Evolutionary conservation across 148 eudicot genomes (phyloP), one percentile per base, ranked within the genome.

Genomic region (Vaccinium corymbosum): DNA sequence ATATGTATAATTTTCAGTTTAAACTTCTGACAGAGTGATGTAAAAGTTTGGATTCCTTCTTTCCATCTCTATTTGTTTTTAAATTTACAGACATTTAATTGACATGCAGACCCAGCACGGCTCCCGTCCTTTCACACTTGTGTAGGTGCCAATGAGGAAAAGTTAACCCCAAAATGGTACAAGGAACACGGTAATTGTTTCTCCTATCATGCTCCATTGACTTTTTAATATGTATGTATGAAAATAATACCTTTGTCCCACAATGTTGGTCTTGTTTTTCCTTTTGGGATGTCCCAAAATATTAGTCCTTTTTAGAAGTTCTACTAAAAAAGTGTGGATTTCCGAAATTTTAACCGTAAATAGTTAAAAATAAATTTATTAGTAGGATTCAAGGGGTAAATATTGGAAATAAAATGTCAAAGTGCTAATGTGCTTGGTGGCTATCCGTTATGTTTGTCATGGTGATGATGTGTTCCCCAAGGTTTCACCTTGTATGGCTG

Each of bases 91-190:
- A 61, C 3, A 76, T 61, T 61, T 11, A 12, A 75, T 48, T 71
- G 52, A 66, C 80, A 80, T 87, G 89, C 95, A 97, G 99, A 83
- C 85, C 95, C 99, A 80, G 94, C 96, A 62, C 96, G 98, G 66
- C 99, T 97, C 83, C 99, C 99, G 53, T 89, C 96, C 71, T 97
- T 97, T 86, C 98, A 97, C 89, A 94, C 98, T 68, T 97, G 99
- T 84, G 98, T 97, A 27, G 99, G 99, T 84, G 84, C 92, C 55
- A 91, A 91, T 86, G 99, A 95, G 84, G 99, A 97, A 88, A 91
- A 91, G 83, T 78, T 97, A 87, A 89, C 98, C 11, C 92, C 93
- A 72, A 97, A 94, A 88, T 97, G 99, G 99, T 97, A 97, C 86
- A 97, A 97, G 88, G 99, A 97, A 84, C 91, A 97, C 84, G 99